phyloP scores from a whole-genome alignment of 2,329 filamentous ascomycete species.

The Chrysoporthe deuterocubensis region DNA sequence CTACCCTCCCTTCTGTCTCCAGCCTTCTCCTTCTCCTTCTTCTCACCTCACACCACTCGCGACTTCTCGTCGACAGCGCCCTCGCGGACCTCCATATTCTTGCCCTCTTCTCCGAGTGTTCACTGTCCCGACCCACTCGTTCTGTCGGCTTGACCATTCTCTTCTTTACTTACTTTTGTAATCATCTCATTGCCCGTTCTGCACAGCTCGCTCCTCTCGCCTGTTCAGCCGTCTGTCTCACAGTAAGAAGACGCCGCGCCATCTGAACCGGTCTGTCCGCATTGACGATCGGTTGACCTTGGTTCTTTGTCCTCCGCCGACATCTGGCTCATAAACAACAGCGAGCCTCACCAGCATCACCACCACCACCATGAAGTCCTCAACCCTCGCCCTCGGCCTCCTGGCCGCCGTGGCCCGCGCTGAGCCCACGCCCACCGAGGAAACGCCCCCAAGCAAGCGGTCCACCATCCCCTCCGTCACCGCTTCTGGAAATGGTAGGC shows the following conservation, averaged over 20 bases:
- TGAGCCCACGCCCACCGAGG: conserved; percentile 54
- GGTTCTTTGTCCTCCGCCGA: neutral
- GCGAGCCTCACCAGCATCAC: neutral
- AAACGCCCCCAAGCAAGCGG: conserved; percentile 54
- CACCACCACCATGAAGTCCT: conserved; percentile 52
- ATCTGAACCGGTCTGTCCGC: neutral
- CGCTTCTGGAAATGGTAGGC: conserved; percentile 61
- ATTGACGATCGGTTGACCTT: neutral
- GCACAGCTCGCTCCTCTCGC: neutral
- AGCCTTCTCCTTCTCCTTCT: neutral
- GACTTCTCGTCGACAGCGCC: neutral
- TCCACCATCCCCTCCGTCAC: conserved; percentile 54
- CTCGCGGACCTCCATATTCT: neutral
- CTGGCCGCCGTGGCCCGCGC: conserved; percentile 52
- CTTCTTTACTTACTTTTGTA: neutral
- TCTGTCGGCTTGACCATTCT: conserved; percentile 2
- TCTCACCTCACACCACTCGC: neutral
- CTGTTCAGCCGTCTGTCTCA: neutral
- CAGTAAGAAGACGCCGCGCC: neutral
- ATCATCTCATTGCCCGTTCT: neutral
- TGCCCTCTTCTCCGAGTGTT: neutral
- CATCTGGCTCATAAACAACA: neutral
- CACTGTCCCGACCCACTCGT: conserved; percentile 7
- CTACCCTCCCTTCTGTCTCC: neutral
- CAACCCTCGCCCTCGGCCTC: conserved; percentile 52